Evolutionary conservation across 148 eudicot species (phyloP).

Genomic region (Polygonum aviculare): DNA sequence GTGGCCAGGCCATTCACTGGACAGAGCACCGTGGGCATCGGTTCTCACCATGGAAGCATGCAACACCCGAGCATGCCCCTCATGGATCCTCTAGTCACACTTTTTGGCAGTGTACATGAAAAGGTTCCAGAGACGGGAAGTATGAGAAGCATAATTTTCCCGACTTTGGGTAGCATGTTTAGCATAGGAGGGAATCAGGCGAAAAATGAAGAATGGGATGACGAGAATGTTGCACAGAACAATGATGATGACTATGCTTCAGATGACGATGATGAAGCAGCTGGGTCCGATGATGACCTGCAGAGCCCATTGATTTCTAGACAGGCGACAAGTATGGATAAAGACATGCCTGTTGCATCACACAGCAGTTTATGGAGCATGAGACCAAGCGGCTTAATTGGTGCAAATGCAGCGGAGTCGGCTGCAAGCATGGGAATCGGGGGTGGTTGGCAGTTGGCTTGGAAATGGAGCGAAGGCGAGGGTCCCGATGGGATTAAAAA

Average conservation of each 20-base stretch:
- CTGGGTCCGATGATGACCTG: slow-evolving; percentile 32
- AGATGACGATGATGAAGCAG: slow-evolving; percentile 24
- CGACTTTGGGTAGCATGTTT: slow-evolving; percentile 61
- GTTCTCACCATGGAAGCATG: slow-evolving; percentile 28
- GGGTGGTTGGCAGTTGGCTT: slow-evolving; percentile 69
- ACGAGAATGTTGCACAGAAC: slow-evolving; percentile 30
- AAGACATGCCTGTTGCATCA: slow-evolving; percentile 33
- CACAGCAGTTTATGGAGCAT: slow-evolving; percentile 37
- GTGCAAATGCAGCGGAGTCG: slow-evolving; percentile 19
- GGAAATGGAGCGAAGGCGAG: slow-evolving; percentile 48
- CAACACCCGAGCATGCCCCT: slow-evolving; percentile 23
- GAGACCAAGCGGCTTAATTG: slow-evolving; percentile 32
- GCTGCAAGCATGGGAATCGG: slow-evolving; percentile 41
- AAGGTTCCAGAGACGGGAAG: slow-evolving; percentile 54
- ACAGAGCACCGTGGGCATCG: slow-evolving; percentile 43
- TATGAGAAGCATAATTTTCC: slow-evolving; percentile 51
- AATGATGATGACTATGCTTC: slow-evolving; percentile 36
- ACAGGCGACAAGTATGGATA: slow-evolving; percentile 38
- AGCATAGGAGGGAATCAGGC: slow-evolving; percentile 45
- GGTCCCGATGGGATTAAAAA: slow-evolving; percentile 44
- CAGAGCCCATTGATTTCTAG: slow-evolving; percentile 44
- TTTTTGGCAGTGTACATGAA: slow-evolving; percentile 50
- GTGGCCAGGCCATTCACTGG: slow-evolving; percentile 51
- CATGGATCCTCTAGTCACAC: slow-evolving; percentile 53
- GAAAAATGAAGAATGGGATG: slow-evolving; percentile 57